Evolutionary conservation across 805 yeast species (phyloP).

Genomic region (Saturnispora hagleri): DNA sequence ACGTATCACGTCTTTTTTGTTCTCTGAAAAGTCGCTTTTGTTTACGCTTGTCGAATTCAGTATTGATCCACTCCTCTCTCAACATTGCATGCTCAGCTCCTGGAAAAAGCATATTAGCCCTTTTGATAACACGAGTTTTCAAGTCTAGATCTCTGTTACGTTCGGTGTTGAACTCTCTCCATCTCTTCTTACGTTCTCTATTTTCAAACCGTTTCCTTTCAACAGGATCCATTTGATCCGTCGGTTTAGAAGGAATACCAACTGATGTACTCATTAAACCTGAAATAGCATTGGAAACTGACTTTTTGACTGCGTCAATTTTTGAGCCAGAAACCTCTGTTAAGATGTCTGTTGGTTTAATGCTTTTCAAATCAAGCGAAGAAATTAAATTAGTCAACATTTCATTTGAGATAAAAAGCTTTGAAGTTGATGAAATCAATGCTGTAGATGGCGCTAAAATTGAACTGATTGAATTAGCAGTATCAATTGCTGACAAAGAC

Average conservation of each 20-base stretch:
- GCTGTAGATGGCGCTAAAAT: background rate
- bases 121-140: slow-evolving; percentile 62
- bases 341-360: slow-evolving; percentile 4
- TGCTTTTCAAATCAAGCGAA: slow-evolving; percentile 6
- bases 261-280: slow-evolving; percentile 5
- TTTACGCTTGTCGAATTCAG: slow-evolving; percentile 60
- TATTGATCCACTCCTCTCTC: slow-evolving; percentile 58
- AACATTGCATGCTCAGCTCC: slow-evolving; percentile 43
- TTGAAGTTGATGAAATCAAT: background rate
- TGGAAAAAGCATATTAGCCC: slow-evolving; percentile 65
- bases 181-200: slow-evolving; percentile 67
- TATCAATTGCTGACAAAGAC: background rate
- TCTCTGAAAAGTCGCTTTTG: slow-evolving; percentile 47
- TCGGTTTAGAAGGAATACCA: background rate
- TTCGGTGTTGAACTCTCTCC: slow-evolving; percentile 75
- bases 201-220: slow-evolving; percentile 59
- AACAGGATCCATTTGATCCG: slow-evolving; percentile 29
- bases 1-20: slow-evolving; percentile 21
- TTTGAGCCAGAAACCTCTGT: slow-evolving; percentile 5
- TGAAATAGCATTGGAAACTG: slow-evolving; percentile 11
- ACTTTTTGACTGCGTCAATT: slow-evolving; percentile 9
- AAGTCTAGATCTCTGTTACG: slow-evolving; percentile 85
- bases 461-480: background rate
- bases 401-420: slow-evolving; percentile 4
- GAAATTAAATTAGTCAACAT: slow-evolving; percentile 9